A percentile compares a stretch with the other conserved stretches of the same genome.
phyloP scores from a whole-genome alignment of 192 early-diverging fungal species.

The Spinellus fusiger region DNA sequence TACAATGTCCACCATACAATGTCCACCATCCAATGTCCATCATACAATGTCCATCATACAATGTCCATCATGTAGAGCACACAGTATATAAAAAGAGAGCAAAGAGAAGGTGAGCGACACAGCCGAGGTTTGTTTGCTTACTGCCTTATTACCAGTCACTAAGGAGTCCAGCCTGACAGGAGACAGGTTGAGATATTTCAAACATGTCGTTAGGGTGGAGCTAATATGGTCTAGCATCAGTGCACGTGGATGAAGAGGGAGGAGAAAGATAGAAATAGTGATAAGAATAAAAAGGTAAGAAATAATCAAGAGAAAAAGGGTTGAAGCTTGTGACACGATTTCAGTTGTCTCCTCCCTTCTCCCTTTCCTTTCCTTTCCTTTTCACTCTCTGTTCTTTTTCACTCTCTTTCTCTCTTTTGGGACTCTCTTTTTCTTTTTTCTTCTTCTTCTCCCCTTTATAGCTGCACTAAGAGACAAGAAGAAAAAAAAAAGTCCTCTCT shows the following conservation, averaged over 20 bases:
- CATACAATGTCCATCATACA: no score
- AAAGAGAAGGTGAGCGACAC: background rate
- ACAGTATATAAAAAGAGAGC: background rate
- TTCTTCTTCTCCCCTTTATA: conserved; percentile 1
- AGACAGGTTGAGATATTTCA: conserved; percentile 9
- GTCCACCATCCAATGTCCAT: no score
- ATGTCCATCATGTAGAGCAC: no score
- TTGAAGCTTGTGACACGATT: background rate
- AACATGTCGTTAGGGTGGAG: conserved; percentile 9
- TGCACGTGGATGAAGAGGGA: conserved; percentile 5
- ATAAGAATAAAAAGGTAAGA: conserved; percentile 3
- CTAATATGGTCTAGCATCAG: conserved; percentile 11
- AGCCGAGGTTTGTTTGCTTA: no score
- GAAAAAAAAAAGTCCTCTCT: no score
- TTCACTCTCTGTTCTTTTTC: background rate
- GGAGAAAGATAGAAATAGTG: background rate
- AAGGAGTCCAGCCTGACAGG: conserved; percentile 3
- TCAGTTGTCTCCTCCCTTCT: background rate
- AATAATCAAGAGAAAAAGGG: background rate
- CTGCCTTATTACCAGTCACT: conserved; percentile 11
- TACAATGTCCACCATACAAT: no score
- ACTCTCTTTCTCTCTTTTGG: background rate
- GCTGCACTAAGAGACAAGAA: no score
- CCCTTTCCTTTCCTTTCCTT: background rate
- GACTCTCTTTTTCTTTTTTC: background rate